Base-by-base conservation (phyloP, 2,329 filamentous ascomycete species). In the Claviceps fusiformis region DNA sequence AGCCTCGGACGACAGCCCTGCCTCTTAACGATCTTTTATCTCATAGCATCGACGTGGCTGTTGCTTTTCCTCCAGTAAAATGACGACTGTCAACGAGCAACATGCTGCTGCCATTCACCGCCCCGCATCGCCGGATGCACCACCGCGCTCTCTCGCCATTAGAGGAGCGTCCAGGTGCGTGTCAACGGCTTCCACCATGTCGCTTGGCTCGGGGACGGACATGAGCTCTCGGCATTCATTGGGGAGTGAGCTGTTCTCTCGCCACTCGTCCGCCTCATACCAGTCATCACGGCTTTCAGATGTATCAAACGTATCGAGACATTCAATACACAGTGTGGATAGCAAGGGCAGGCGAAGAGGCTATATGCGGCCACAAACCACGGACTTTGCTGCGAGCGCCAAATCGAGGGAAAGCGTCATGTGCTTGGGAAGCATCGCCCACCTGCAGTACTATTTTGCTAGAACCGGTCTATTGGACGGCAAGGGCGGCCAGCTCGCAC, bases 391-490 rank as follows among this genome's bases (percentile, higher is more conserved):
- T 31, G 86, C 87, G 57, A 96, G 91, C 55, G 93, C 93, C 50
- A 84, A 83, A 66, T 89, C 89, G 52, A 80, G 93, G 59, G 92
- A 98, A 69, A 96, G 91, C 67, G 93, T 98, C 60, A 86, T 97
- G 81, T 95, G 89, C 65, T 73, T 98, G 59, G 93, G 93, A 54
- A 96, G 91, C 70, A 98, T 98, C 63, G 89, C 91, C 55, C 93
- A 98, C 73, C 75, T 98, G 65, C 93, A 98, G 70, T 95, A 97
- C 72, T 98, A 97, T 72, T 98, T 98, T 73, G 92, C 93, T 41
- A 80, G 93, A 57, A 98, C 93, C 0, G 93, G 93, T 6, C 73
- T 98, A 59, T 73, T 98, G 52, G 93, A 98, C 65, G 90, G 92
- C 55, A 96, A 96, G 68, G 92, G 91, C 41, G 93, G 83, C 54